Percentiles rank a stretch among this genome's conserved stretches.
Conservation (phyloP, 2,329 filamentous ascomycete species). For the Aureobasidium namibiae region DNA sequence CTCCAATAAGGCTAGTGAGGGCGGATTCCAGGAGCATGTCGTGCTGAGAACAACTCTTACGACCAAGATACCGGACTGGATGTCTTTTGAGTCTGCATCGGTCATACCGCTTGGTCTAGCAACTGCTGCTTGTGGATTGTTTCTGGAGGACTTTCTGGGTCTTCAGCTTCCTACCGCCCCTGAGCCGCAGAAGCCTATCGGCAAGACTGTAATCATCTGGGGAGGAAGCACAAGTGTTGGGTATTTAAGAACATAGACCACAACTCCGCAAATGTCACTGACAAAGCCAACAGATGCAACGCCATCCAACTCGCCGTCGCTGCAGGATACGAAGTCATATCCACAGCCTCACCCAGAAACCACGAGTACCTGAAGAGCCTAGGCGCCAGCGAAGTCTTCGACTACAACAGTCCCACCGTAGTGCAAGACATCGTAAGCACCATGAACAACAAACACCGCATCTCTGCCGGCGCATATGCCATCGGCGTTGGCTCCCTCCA, state of each 20-base stretch:
- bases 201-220: slow-evolving; percentile 34
- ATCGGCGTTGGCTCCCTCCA: background rate
- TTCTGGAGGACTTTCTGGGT: slow-evolving; percentile 13
- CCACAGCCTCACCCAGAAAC: slow-evolving; percentile 37
- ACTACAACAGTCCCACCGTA: slow-evolving; percentile 36
- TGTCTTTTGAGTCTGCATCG: slow-evolving; percentile 17
- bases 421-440: slow-evolving; percentile 16
- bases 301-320: slow-evolving; percentile 39
- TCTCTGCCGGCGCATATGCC: background rate
- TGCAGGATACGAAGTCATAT: slow-evolving; percentile 39
- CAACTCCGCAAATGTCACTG: background rate
- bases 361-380: slow-evolving; percentile 36
- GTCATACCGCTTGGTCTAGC: slow-evolving; percentile 18
- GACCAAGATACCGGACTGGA: slow-evolving; percentile 16
- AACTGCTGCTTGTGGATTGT: slow-evolving; percentile 19
- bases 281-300: slow-evolving; percentile 21
- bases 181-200: background rate
- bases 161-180: slow-evolving; percentile 12
- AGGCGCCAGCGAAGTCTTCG: slow-evolving; percentile 38
- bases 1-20: slow-evolving; percentile 12
- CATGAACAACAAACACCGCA: slow-evolving; percentile 12
- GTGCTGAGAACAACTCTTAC: slow-evolving; percentile 14
- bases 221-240: slow-evolving; percentile 44
- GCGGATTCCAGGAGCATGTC: slow-evolving; percentile 20
- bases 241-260: background rate